phyloP scores from a whole-genome alignment of 371 early-diverging fungal genomes.

The Haplosporangium sp. region DNA sequence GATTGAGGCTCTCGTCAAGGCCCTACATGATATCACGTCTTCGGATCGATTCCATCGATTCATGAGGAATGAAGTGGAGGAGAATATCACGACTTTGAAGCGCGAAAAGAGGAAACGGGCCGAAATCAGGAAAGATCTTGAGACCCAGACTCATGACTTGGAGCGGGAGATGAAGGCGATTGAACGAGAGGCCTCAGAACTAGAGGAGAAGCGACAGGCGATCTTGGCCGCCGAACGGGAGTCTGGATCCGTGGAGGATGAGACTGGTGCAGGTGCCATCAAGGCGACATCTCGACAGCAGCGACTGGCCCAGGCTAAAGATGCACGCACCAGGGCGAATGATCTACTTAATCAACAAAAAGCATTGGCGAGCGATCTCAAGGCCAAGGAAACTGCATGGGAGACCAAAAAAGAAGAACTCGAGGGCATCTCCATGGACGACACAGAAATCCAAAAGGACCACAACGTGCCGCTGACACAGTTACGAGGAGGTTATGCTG shows the following conservation, averaged over 20 bases:
- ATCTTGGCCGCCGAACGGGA: slow-evolving; percentile 38
- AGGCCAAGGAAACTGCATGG: slow-evolving; percentile 38
- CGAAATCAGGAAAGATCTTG: slow-evolving; percentile 43
- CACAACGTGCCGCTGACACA: slow-evolving; percentile 43
- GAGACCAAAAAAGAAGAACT: slow-evolving; percentile 49
- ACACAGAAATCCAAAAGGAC: slow-evolving; percentile 44
- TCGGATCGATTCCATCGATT: slow-evolving; percentile 48
- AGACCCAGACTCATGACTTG: slow-evolving; percentile 31
- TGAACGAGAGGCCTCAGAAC: slow-evolving; percentile 35
- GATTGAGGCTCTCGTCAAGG: slow-evolving; percentile 46
- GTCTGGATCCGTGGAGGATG: slow-evolving; percentile 24
- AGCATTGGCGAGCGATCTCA: slow-evolving; percentile 33
- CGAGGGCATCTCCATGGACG: slow-evolving; percentile 31
- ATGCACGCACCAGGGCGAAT: slow-evolving; percentile 29
- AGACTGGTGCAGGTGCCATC: slow-evolving; percentile 10
- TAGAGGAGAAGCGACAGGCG: slow-evolving; percentile 35
- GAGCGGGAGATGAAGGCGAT: slow-evolving; percentile 47
- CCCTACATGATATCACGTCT: slow-evolving; percentile 44
- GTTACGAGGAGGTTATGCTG: slow-evolving; percentile 47
- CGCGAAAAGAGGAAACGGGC: slow-evolving; percentile 47
- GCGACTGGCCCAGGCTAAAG: slow-evolving; percentile 48
- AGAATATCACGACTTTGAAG: slow-evolving; percentile 39
- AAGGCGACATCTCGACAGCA: slow-evolving; percentile 25
- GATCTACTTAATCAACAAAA: slow-evolving; percentile 42
- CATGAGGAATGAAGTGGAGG: slow-evolving; percentile 51